A percentile compares a stretch with the other conserved stretches of the same genome.
Evolutionary conservation across 176 grass and related monocot genomes (phyloP).

Genomic region (Stipa capillata): DNA sequence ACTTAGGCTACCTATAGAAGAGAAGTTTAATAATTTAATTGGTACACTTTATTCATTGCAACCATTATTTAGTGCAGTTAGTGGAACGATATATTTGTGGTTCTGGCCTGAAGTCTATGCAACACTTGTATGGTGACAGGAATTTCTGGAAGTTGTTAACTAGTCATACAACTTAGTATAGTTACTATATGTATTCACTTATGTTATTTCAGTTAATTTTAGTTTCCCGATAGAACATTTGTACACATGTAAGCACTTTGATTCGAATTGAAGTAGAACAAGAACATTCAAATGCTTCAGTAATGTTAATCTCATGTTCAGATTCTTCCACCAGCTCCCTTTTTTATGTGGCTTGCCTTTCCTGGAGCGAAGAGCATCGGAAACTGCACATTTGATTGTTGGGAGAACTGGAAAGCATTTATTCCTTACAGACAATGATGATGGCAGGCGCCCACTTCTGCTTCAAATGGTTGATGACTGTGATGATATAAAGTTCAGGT

Average conservation of each 20-base stretch:
- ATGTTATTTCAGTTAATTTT: neutral
- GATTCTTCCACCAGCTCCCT: conserved; percentile 84
- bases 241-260: neutral
- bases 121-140: neutral
- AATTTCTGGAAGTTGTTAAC: neutral
- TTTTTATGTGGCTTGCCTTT: conserved; percentile 97
- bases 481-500: conserved; percentile 94
- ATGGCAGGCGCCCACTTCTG: conserved; percentile 64
- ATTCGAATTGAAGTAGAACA: conserved; percentile 27
- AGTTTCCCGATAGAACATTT: neutral
- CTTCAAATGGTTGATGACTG: conserved; percentile 87
- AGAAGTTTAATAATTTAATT: neutral
- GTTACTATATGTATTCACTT: neutral
- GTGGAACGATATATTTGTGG: neutral
- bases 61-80: conserved; percentile 12
- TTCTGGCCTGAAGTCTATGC: neutral
- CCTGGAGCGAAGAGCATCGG: conserved; percentile 85
- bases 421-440: conserved; percentile 91
- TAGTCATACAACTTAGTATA: neutral
- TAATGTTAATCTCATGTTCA: conserved; percentile 75
- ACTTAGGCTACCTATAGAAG: neutral
- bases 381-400: conserved; percentile 93
- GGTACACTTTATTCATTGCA: neutral
- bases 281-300: conserved; percentile 45
- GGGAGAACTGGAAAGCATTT: conserved; percentile 96